A percentile compares a stretch with the other conserved stretches of the same genome.
Conservation (phyloP, 345 rosid species). For the Dipteronia dyeriana region DNA sequence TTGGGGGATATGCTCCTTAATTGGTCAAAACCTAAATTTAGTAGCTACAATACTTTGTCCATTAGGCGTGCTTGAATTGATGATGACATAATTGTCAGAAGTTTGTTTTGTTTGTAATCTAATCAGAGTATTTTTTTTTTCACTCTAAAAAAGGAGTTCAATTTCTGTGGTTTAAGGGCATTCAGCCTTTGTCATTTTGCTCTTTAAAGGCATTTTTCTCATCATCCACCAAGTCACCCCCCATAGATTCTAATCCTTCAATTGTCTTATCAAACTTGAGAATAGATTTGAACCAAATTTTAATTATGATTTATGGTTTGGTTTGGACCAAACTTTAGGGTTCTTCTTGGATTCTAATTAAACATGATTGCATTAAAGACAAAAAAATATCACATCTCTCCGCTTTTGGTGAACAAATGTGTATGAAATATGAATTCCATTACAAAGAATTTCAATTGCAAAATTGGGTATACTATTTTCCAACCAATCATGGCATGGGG, state of each 20-base stretch:
- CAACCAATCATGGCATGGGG: neutral
- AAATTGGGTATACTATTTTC: neutral
- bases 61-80: constrained; percentile 49
- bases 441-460: neutral
- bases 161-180: neutral
- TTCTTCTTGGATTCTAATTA: constrained; percentile 30
- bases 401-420: neutral
- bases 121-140: constrained; percentile 1
- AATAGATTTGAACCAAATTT: constrained; percentile 14
- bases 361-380: constrained; percentile 41
- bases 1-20: neutral
- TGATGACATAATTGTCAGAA: constrained; percentile 41
- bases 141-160: neutral
- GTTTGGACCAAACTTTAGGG: constrained; percentile 8
- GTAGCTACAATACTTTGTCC: neutral
- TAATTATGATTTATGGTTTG: neutral
- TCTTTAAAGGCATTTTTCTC: neutral
- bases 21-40: constrained; percentile 5
- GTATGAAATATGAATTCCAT: neutral
- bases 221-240: no score
- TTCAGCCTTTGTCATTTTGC: neutral
- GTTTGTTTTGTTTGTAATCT: constrained; percentile 26
- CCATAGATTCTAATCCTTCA: neutral
- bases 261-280: constrained; percentile 13
- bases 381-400: constrained; percentile 29